Conservation (phyloP, 2,329 filamentous ascomycete species). For the Neocatenulostroma microsporum region DNA sequence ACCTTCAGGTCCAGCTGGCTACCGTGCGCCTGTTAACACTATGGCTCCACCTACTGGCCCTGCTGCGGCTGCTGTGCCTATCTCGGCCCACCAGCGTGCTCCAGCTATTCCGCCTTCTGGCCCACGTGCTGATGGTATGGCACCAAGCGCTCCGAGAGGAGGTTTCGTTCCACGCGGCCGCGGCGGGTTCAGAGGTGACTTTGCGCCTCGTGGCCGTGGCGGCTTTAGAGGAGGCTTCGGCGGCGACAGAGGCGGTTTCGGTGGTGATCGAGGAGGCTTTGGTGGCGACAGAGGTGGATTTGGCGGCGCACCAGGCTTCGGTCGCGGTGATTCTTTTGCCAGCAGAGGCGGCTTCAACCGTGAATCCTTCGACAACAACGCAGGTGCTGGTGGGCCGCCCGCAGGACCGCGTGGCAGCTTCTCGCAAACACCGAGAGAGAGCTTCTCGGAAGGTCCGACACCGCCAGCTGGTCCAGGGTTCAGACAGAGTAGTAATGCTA, state of each 20-base stretch:
- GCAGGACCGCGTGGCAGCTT: constrained; percentile 27
- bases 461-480: constrained; percentile 27
- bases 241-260: constrained; percentile 20
- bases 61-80: constrained; percentile 17
- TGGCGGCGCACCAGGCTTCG: constrained; percentile 10
- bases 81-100: constrained; percentile 17
- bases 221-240: constrained; percentile 29
- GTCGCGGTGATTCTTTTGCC: constrained; percentile 14
- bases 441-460: too few relatives aligned
- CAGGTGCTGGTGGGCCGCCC: constrained; percentile 18
- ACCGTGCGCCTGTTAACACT: constrained; percentile 14
- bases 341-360: neutral
- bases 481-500: constrained; percentile 36
- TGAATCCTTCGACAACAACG: neutral
- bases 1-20: constrained; percentile 25
- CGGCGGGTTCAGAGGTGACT: constrained; percentile 27
- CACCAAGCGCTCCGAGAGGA: constrained; percentile 30
- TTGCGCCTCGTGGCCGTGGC: constrained; percentile 30
- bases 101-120: constrained; percentile 24
- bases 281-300: constrained; percentile 24
- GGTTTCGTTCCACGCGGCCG: constrained; percentile 18
- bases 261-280: constrained; percentile 22
- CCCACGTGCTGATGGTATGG: constrained; percentile 18
- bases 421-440: constrained; percentile 14
- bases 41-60: constrained; percentile 29